Base-by-base conservation (phyloP, 176 grass and related monocot genomes). In the Ensete glaucum region DNA sequence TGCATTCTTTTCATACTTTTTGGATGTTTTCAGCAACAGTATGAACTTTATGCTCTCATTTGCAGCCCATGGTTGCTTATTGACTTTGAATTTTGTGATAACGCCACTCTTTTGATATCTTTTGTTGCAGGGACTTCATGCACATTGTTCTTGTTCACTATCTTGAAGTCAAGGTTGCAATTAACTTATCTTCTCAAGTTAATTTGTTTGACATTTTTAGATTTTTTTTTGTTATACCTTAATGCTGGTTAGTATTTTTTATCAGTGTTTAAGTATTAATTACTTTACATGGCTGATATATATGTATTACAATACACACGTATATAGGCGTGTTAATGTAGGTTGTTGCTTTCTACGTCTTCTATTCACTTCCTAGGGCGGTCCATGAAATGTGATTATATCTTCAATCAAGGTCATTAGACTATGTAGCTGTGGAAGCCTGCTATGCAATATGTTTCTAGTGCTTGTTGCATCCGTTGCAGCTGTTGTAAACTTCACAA, bases 81-180 rank as follows among this genome's bases (percentile, higher is more conserved):
- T 34, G 13, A 34, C 43, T 67, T 62, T 62, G 58, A 22, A 34
- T 67, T 67, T 67, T 67, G 29, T 73, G 50, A 60, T 2, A 26
- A 11, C 15, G 11, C 8, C 8, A 15, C 12, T 73, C 53, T 73
- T 24, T 79, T 84, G 56, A 50, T 79, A 17, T 70, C 67, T 29
- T 63, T 14, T 88, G 70, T 90, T 88, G 54, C 91, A 99, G 96
- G 91, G 82, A 80, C 72, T 95, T 86, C 71, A 99, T 91, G 81
- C 88, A 99, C 76, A 99, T 99, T 54, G 96, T 99, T 78, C 91
- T 99, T 80, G 96, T 99, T 77, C 96, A 99, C 81, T 99, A 99
- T 62, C 96, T 88, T 77, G 91, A 99, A 81, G 80, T 95, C 73
- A 99, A 95, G 96, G 96, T 99, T 89, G 73, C 73, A 52, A 77